Conservation (phyloP, 1,284 basidiomycete species). For the Rhodotorula sp. region DNA sequence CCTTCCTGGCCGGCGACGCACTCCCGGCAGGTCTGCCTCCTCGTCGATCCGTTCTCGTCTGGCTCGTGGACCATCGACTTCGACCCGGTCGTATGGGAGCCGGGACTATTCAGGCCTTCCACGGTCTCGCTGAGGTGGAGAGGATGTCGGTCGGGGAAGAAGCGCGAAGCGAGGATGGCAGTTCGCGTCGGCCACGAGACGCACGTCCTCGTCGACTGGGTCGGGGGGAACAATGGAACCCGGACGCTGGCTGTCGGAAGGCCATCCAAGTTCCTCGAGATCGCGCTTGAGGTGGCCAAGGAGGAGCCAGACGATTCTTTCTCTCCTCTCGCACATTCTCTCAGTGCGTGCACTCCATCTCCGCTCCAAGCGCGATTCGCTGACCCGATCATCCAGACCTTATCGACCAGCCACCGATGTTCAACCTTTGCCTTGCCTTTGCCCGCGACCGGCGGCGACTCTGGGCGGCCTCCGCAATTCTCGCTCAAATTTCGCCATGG, state of each 20-base stretch:
- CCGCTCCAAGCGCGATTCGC: not conserved
- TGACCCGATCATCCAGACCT: not conserved
- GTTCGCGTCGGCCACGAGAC: not conserved
- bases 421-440: constrained; percentile 29
- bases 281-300: constrained; percentile 12
- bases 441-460: not conserved
- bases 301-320: not conserved
- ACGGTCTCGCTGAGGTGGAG: not conserved
- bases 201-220: not conserved
- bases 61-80: too few species aligned
- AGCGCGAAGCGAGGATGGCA: not conserved
- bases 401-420: not conserved
- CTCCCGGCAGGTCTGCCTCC: too few species aligned
- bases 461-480: constrained; percentile 7
- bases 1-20: too few species aligned
- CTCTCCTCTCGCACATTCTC: not conserved
- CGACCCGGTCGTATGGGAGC: too few species aligned
- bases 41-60: too few species aligned
- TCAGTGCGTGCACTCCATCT: not conserved
- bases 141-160: not conserved
- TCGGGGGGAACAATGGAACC: not conserved
- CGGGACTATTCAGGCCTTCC: too few species aligned
- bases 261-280: not conserved
- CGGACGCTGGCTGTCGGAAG: constrained; percentile 1
- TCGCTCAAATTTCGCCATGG: constrained; percentile 18